Conservation (phyloP, 306 rosid species). For the Cicer yamashitae region DNA sequence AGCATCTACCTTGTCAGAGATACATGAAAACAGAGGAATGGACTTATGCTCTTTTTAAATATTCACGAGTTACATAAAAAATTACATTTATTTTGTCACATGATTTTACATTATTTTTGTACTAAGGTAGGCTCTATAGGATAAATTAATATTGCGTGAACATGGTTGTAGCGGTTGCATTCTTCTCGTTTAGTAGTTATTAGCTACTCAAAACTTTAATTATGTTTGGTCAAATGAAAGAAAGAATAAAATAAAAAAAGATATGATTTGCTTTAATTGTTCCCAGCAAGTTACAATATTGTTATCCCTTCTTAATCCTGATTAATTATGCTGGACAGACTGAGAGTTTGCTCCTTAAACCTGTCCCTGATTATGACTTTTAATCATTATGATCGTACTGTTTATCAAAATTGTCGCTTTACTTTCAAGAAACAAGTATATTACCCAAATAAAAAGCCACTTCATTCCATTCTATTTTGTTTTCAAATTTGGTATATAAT, state of each 20-base stretch:
- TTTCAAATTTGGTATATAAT: too few species aligned
- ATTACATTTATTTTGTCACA: slow-evolving; percentile 54
- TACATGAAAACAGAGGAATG: background rate
- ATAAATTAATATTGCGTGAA: slow-evolving; percentile 22
- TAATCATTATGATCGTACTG: slow-evolving; percentile 44
- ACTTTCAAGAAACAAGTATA: slow-evolving; percentile 46
- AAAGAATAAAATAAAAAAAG: background rate
- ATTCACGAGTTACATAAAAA: slow-evolving; percentile 48
- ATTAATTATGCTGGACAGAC: slow-evolving; percentile 27
- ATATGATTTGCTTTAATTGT: slow-evolving; percentile 3
- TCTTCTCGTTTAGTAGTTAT: slow-evolving; percentile 12
- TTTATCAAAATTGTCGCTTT: slow-evolving; percentile 41
- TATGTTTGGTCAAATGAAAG: slow-evolving; percentile 41
- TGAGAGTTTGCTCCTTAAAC: slow-evolving; percentile 48
- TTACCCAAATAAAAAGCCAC: slow-evolving; percentile 36
- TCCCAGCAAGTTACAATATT: slow-evolving; percentile 27
- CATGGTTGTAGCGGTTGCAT: slow-evolving; percentile 38
- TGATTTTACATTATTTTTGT: slow-evolving; percentile 39
- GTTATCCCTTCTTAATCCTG: slow-evolving; percentile 38
- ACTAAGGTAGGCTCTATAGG: background rate
- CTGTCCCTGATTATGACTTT: slow-evolving; percentile 47
- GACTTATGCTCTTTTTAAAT: slow-evolving; percentile 33
- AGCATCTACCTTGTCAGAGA: slow-evolving; percentile 25
- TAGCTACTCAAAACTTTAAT: slow-evolving; percentile 21
- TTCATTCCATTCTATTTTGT: background rate